Evolutionary conservation across 2,329 filamentous ascomycete species (phyloP).

Genomic region (Aureobasidium sp.): DNA sequence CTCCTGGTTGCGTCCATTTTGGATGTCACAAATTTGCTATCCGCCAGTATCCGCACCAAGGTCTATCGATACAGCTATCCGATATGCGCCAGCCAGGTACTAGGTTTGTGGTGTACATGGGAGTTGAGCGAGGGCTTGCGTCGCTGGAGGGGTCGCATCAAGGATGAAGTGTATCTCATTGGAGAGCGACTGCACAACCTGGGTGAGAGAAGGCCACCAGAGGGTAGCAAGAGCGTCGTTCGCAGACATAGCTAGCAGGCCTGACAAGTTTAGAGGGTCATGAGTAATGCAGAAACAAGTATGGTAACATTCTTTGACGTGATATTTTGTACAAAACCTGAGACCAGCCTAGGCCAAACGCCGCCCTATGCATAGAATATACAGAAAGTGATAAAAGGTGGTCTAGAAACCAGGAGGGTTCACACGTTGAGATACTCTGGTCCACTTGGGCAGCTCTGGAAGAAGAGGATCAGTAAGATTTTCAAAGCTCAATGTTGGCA

Average conservation of each 20-base stretch:
- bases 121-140: slow-evolving; percentile 53
- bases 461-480: slow-evolving; percentile 24
- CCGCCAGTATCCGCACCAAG: slow-evolving; percentile 18
- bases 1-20: slow-evolving; percentile 47
- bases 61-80: slow-evolving; percentile 71
- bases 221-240: slow-evolving; percentile 27
- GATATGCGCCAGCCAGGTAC: slow-evolving; percentile 41
- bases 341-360: slow-evolving; percentile 6
- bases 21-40: slow-evolving; percentile 6
- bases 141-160: slow-evolving; percentile 71
- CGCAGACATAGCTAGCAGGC: slow-evolving; percentile 19
- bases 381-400: slow-evolving; percentile 19
- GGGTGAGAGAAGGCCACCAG: slow-evolving; percentile 49
- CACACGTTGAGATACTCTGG: slow-evolving; percentile 83
- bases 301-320: slow-evolving; percentile 10
- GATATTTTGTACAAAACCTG: slow-evolving; percentile 8
- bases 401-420: slow-evolving; percentile 87
- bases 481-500: neutral
- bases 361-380: slow-evolving; percentile 15
- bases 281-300: neutral
- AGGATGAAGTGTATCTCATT: slow-evolving; percentile 94
- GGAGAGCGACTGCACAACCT: slow-evolving; percentile 95
- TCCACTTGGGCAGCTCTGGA: slow-evolving; percentile 62
- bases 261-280: neutral
- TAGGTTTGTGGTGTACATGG: slow-evolving; percentile 45